Percentiles rank a stretch among this genome's conserved stretches.
phyloP scores from a whole-genome alignment of 176 grass and related monocot genomes.

The Avena sativa region DNA sequence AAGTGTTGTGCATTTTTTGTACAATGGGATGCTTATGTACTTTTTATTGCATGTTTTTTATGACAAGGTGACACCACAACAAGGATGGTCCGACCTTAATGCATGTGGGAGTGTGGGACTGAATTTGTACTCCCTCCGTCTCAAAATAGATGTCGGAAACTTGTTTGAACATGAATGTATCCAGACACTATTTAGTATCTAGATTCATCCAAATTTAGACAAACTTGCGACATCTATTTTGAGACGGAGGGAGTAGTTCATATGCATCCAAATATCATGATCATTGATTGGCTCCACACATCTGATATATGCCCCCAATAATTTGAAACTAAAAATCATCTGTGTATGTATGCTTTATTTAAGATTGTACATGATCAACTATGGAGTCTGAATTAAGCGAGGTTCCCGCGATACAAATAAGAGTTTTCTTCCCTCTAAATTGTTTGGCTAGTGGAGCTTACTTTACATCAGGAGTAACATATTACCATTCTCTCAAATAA shows the following conservation, averaged over 20 bases:
- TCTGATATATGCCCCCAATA: neutral
- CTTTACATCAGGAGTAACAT: neutral
- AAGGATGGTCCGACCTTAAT: neutral
- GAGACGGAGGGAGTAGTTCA: too few species aligned
- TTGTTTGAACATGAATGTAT: too few species aligned
- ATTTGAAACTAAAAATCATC: neutral
- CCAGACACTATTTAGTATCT: too few species aligned
- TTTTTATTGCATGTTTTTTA: neutral
- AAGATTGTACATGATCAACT: neutral
- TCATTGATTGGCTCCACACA: slow-evolving; percentile 41
- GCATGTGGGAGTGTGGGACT: neutral
- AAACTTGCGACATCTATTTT: too few species aligned
- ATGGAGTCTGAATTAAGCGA: neutral
- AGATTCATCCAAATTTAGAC: too few species aligned
- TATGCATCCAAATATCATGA: slow-evolving; percentile 15
- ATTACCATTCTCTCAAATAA: neutral
- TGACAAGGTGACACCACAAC: slow-evolving; percentile 11
- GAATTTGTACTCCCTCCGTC: too few species aligned
- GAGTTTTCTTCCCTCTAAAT: neutral
- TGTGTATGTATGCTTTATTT: slow-evolving; percentile 34
- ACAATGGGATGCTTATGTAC: neutral
- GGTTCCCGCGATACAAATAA: neutral
- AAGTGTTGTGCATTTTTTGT: neutral
- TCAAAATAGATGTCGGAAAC: too few species aligned
- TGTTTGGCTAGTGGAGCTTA: neutral